These are phyloP conservation scores for Lolium perenne DNA, from an alignment of 176 grass and related monocot genomes.

Conservation along the genomic window DNA sequence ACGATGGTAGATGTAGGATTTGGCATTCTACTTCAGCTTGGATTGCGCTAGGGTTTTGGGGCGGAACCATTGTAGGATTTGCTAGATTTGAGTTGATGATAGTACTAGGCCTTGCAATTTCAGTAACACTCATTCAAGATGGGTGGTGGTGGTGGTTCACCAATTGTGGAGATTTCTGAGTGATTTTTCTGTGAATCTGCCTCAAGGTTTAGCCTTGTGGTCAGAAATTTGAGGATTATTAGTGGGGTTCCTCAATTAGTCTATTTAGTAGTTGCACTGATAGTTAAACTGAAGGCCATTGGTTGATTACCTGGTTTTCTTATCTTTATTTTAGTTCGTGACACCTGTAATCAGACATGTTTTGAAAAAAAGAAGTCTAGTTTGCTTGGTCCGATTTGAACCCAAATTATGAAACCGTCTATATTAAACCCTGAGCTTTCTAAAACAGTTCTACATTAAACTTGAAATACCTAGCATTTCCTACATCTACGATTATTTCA, in stretches of 20 bases:
- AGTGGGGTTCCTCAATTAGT: background rate
- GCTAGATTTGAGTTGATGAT: background rate
- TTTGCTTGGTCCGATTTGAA: background rate
- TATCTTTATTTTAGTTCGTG: background rate
- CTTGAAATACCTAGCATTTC: background rate
- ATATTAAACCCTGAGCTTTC: background rate
- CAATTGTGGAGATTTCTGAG: constrained; percentile 6
- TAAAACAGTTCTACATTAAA: background rate
- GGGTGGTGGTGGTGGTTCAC: background rate
- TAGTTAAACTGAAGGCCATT: background rate
- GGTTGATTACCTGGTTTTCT: background rate
- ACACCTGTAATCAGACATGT: background rate
- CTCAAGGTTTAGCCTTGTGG: background rate
- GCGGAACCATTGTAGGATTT: background rate
- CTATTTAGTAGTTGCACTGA: background rate
- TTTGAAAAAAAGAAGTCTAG: background rate
- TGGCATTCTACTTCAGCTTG: constrained; percentile 3
- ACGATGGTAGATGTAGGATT: background rate
- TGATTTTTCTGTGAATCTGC: background rate
- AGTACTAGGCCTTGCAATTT: background rate
- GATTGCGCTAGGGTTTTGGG: constrained; percentile 25
- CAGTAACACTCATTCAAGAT: background rate
- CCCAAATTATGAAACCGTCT: background rate
- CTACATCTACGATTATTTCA: background rate
- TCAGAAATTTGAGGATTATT: background rate